Conservation (phyloP, 192 early-diverging fungal genomes). For the Coemansia sp. region DNA sequence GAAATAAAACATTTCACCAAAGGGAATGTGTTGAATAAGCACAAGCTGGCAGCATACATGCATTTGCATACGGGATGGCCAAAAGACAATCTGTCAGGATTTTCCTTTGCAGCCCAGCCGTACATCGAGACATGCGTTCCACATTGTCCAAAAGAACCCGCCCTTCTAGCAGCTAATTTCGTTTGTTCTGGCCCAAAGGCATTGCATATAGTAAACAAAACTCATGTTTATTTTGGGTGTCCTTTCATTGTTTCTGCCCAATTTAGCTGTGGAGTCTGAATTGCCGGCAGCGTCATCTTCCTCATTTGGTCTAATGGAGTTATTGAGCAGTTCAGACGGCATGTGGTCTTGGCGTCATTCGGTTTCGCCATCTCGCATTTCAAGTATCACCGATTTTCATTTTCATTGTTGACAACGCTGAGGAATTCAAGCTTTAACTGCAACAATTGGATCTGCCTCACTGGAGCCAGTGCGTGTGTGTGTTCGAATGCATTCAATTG, state of each 20-base stretch:
- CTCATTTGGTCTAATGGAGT: not conserved
- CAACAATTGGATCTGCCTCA: not conserved
- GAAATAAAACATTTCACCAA: not conserved
- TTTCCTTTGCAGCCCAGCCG: conserved; percentile 2
- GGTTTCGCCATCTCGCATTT: not conserved
- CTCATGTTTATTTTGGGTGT: not conserved
- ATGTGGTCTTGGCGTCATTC: not conserved
- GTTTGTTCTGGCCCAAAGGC: not conserved
- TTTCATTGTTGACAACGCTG: not conserved
- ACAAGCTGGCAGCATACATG: conserved; percentile 5
- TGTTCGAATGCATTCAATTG: not conserved
- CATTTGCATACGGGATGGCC: conserved; percentile 1
- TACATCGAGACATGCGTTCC: not conserved
- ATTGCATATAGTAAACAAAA: not conserved
- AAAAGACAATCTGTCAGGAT: not conserved
- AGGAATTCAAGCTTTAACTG: not conserved
- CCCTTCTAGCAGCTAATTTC: not conserved
- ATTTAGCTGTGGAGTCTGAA: not conserved
- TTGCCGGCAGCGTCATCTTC: not conserved
- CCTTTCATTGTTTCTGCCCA: not conserved
- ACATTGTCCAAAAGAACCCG: not conserved
- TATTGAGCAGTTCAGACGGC: not conserved
- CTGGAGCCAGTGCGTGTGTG: not conserved
- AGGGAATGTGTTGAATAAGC: not conserved
- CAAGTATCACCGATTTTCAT: not conserved